Evolutionary conservation across 257 asterid genomes (phyloP).

Genomic region (Gentiana macrophylla): DNA sequence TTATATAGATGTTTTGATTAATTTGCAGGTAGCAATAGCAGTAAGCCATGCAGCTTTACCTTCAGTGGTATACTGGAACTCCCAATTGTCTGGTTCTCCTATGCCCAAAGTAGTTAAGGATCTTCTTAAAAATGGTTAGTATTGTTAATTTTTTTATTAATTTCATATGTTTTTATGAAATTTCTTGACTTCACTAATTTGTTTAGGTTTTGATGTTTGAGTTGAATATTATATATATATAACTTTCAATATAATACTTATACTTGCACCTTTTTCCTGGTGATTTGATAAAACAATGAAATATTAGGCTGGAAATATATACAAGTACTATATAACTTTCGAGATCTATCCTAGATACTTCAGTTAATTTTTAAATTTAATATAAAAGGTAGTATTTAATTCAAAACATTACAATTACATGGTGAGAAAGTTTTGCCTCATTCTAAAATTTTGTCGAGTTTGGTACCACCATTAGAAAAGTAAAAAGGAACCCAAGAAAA

Average conservation of each 20-base stretch:
- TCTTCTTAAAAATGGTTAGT: conserved; percentile 30
- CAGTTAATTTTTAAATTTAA: no score
- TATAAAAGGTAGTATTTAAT: no score
- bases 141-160: not conserved
- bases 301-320: no score
- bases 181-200: not conserved
- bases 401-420: no score
- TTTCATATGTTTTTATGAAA: not conserved
- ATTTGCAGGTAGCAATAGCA: conserved; percentile 36
- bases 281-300: no score
- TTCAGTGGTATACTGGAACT: conserved; percentile 56
- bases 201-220: not conserved
- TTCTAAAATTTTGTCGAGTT: no score
- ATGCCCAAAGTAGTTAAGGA: conserved; percentile 65
- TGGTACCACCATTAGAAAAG: no score
- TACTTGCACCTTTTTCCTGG: no score
- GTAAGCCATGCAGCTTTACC: conserved; percentile 56
- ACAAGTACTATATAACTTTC: no score
- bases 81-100: conserved; percentile 57
- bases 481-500: no score
- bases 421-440: no score
- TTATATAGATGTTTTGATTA: not conserved
- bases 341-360: no score
- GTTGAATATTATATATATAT: not conserved
- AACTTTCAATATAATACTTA: not conserved